Evolutionary conservation across 2,329 filamentous ascomycete genomes (phyloP).

Genomic region (Fusarium secorum): DNA sequence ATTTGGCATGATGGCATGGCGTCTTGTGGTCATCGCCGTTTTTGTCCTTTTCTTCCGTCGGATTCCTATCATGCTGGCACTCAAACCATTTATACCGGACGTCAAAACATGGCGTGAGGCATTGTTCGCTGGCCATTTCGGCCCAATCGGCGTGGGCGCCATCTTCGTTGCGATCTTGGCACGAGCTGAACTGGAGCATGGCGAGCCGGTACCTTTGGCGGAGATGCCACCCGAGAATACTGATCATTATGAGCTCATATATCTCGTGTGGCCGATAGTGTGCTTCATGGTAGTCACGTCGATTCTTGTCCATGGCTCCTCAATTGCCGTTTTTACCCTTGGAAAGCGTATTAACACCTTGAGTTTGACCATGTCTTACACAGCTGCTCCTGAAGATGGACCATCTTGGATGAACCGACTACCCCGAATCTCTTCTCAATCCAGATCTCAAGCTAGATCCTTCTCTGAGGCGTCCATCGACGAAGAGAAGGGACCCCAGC

Average conservation of each 20-base stretch:
- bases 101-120: slow-evolving; percentile 98
- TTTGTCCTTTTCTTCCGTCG: slow-evolving; percentile 95
- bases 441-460: slow-evolving; percentile 82
- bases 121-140: slow-evolving; percentile 95
- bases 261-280: slow-evolving; percentile 93
- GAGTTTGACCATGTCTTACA: slow-evolving; percentile 95
- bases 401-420: slow-evolving; percentile 95
- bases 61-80: slow-evolving; percentile 89
- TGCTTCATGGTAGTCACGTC: slow-evolving; percentile 94
- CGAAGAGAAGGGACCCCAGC: slow-evolving; percentile 65
- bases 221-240: slow-evolving; percentile 63
- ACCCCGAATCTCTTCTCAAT: slow-evolving; percentile 72
- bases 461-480: slow-evolving; percentile 81
- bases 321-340: slow-evolving; percentile 94
- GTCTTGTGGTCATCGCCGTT: slow-evolving; percentile 90
- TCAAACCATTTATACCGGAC: slow-evolving; percentile 94
- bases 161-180: slow-evolving; percentile 95
- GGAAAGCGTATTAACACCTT: slow-evolving; percentile 98
- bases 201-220: slow-evolving; percentile 75
- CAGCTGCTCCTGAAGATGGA: slow-evolving; percentile 84
- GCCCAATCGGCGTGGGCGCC: slow-evolving; percentile 94
- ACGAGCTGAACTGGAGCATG: slow-evolving; percentile 85
- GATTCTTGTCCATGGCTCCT: slow-evolving; percentile 97
- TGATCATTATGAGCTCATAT: slow-evolving; percentile 74
- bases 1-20: slow-evolving; percentile 84